Evolutionary conservation across 441 rosid genomes (phyloP).

Genomic region (Arabidopsis lyrata): DNA sequence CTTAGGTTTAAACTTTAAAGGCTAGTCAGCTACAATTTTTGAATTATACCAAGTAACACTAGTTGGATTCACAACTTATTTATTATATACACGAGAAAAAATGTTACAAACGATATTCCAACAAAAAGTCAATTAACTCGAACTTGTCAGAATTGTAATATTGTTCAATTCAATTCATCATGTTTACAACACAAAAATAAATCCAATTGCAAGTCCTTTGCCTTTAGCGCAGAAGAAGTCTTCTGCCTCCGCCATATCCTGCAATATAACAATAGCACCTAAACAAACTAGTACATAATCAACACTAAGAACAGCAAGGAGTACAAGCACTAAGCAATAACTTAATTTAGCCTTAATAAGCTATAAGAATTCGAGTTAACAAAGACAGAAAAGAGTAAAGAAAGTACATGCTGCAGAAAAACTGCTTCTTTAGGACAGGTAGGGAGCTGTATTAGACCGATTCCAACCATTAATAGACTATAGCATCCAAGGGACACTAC

Average conservation of each 20-base stretch:
- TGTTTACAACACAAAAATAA: too few species aligned
- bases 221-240: conserved; percentile 47
- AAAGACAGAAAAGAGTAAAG: background rate
- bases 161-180: too few species aligned
- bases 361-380: background rate
- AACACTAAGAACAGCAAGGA: background rate
- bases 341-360: background rate
- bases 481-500: conserved; percentile 84
- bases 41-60: too few species aligned
- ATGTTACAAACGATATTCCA: too few species aligned
- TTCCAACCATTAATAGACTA: conserved; percentile 85
- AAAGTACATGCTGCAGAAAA: conserved; percentile 73
- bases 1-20: too few species aligned
- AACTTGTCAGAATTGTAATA: too few species aligned
- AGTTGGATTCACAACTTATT: too few species aligned
- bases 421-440: conserved; percentile 86
- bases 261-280: conserved; percentile 8
- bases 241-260: conserved; percentile 70
- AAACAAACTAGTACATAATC: background rate
- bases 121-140: too few species aligned
- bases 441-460: conserved; percentile 76
- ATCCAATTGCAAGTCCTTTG: too few species aligned
- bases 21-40: too few species aligned
- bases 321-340: background rate
- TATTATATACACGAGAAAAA: too few species aligned